Evolutionary conservation across 2,329 filamentous ascomycete species (phyloP).

Genomic region (Trichoderma gracile): DNA sequence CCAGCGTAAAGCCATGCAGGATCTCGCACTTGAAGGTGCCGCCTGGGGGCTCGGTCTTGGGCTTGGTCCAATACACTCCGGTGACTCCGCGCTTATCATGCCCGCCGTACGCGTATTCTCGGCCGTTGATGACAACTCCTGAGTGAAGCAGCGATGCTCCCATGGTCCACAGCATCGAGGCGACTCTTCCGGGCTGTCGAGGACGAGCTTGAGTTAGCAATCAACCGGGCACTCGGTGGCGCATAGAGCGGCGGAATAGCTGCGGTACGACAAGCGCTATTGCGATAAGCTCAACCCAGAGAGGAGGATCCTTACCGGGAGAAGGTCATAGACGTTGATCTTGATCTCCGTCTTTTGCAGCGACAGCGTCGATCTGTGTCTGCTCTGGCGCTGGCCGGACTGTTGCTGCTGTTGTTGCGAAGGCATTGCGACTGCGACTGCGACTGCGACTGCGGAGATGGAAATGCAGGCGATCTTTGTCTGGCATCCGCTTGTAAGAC

Average conservation of each 20-base stretch:
- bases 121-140: constrained; percentile 76
- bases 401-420: constrained; percentile 27
- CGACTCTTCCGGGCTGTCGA: constrained; percentile 67
- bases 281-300: not conserved
- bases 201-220: constrained; percentile 25
- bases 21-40: constrained; percentile 75
- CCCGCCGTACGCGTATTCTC: constrained; percentile 83
- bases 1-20: constrained; percentile 76
- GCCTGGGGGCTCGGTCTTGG: constrained; percentile 70
- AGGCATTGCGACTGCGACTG: constrained; percentile 15
- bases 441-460: constrained; percentile 31
- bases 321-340: constrained; percentile 77
- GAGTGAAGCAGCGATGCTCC: constrained; percentile 79
- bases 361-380: constrained; percentile 66
- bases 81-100: constrained; percentile 70
- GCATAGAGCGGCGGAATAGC: not conserved
- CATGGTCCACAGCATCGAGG: constrained; percentile 75
- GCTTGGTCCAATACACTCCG: constrained; percentile 81
- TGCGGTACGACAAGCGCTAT: not conserved
- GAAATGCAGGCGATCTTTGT: not conserved
- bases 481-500: constrained; percentile 26
- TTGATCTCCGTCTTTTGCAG: constrained; percentile 71
- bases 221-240: not conserved
- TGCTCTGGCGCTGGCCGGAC: constrained; percentile 33
- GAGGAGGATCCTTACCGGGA: constrained; percentile 56